Evolutionary conservation across 805 yeast species (phyloP), one percentile per base, ranked within the genome.

Genomic region (Metschnikowia lochheadii): DNA sequence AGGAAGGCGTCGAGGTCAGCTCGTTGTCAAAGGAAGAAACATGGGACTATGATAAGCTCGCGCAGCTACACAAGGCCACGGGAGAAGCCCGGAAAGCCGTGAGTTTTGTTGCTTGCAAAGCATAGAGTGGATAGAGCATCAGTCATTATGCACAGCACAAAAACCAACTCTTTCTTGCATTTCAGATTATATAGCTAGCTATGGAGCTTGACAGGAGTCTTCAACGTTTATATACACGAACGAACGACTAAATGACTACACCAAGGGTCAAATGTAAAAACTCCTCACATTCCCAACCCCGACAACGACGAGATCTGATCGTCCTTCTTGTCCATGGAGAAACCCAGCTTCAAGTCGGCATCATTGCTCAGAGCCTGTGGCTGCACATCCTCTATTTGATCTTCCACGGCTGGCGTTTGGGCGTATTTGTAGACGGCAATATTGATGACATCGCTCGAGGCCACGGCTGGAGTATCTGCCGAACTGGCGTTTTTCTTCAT

Each of bases 51-150:
- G 72, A 73, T 15, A 80, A 81, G 56, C 77, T 70, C 26, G 68
- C 67, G 17, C 72, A 70, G 42, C 68, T 91, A 37, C 67, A 67
- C 13, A 65, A 62, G 18, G 82, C 82, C 0, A 70, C 81, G 1
- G 64, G 61, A 2, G 59, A 58, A 5, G 94, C 91, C 0, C 72
- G 91, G 56, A 72, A 78, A 40, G 85, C 91, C 3, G 63, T 84
- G 4, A 72, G 82, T 5, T 80, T 86, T 51, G 54, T 87, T 13
- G 69, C 75, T n/a, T 62, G 52, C 34, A 55, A 55, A 23, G 32
- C 13, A 18, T 41, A 29, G n/a, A 34, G 17, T 26, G 17, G 26
- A 14, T n/a, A 32, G 43, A 31, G 44, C 26, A 31, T n/a, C 32
- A 21, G 36, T n/a, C 36, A 20, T n/a, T 21, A 15, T 33, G 45